Evolutionary conservation across 352 stramenopile genomes (phyloP).

Genomic region (Phytophthora hibernalis): DNA sequence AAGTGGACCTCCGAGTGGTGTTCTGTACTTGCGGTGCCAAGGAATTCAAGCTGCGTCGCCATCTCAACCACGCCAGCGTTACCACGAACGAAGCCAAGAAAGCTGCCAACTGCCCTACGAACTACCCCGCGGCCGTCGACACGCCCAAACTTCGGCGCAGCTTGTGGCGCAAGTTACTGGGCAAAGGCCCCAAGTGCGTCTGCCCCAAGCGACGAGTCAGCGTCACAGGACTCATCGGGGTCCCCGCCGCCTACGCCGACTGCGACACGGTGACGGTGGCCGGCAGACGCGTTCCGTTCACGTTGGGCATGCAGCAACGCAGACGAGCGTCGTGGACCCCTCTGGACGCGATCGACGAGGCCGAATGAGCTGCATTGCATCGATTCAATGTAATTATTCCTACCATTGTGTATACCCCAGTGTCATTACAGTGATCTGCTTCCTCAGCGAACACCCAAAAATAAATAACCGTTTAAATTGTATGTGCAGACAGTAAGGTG

Average conservation of each 20-base stretch:
- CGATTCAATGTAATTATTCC: constrained; percentile 2
- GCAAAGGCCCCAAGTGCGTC: constrained; percentile 57
- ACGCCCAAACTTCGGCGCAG: constrained; percentile 28
- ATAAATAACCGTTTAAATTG: too few species aligned
- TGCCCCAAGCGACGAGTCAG: constrained; percentile 27
- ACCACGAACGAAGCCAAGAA: constrained; percentile 25
- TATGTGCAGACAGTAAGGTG: too few species aligned
- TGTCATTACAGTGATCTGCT: too few species aligned
- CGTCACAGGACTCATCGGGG: constrained; percentile 27
- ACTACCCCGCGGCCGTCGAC: constrained; percentile 1
- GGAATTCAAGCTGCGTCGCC: constrained; percentile 27
- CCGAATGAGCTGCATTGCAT: constrained; percentile 12
- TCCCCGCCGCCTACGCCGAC: constrained; percentile 47
- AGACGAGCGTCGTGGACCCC: constrained; percentile 41
- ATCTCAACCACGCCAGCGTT: constrained; percentile 15
- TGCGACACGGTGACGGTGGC: constrained; percentile 47
- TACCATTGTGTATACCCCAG: neutral
- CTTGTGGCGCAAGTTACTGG: constrained; percentile 55
- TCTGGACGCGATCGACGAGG: constrained; percentile 50
- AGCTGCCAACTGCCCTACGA: constrained; percentile 27
- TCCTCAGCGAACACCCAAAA: too few species aligned
- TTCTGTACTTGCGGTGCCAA: constrained; percentile 28
- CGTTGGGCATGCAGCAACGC: constrained; percentile 49
- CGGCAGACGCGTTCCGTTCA: constrained; percentile 54
- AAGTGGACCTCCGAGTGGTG: constrained; percentile 3